Evolutionary conservation across 306 rosid genomes (phyloP), one percentile per base, ranked within the genome.

Genomic region (Dalbergia cultrata): DNA sequence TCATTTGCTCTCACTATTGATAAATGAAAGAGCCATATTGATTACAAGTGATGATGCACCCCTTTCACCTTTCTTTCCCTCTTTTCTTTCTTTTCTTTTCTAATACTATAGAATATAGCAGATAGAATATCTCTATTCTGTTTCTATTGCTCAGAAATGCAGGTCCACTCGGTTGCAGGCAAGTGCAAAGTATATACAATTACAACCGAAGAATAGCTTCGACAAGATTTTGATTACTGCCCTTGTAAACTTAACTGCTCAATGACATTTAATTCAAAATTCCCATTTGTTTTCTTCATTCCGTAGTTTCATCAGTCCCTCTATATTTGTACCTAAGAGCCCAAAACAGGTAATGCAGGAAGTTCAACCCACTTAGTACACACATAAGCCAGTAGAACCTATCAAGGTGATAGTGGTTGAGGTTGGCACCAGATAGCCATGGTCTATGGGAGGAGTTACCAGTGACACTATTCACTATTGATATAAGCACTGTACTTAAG

Each of bases 351-450:
- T 90, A 95, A 82, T 95, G 96, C 47, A 95, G 82, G 89, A 93
- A 95, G 74, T 95, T 95, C 77, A 95, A 64, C 21, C 81, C 97
- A 76, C 97, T 90, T 4, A 95, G 94, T 45, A 84, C 97, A 78
- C 97, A 95, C 97, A 95, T 88, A 64, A 93, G 88, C 99, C 98
- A 95, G 77, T 95, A 95, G 87, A 95, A 95, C 64, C 98, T 80
- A 45, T 91, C 99, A 6, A 95, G 90, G 77, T 87, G 93, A 82
- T 80, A 89, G 39, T 92, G 87, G 80, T 93, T 93, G 53, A 95
- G 64, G 84, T 83, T 88, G 19, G 79, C 59, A 39, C 99, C 97
- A 6, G 94, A 74, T 5, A 95, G 86, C 99, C 99, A 95, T 16
- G 92, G 88, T 9, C 13, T 82, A 44, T 85, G 90, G 0, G 76